Conservation (phyloP, 306 rosid genomes). For the Citrullus amarus region DNA sequence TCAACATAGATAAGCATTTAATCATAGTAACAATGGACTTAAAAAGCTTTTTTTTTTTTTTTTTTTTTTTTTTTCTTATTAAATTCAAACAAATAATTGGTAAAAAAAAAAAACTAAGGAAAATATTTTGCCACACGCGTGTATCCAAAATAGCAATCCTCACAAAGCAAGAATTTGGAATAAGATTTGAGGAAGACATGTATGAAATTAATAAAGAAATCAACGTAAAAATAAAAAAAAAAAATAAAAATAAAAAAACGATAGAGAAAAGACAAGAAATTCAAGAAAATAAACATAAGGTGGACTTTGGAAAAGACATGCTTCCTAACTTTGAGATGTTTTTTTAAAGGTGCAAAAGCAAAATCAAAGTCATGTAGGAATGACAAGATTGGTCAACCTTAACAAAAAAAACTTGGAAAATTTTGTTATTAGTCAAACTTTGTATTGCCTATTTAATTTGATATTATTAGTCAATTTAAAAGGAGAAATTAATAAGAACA, state of each 20-base stretch:
- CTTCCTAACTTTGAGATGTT: not conserved
- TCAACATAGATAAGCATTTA: no score
- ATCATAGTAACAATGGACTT: no score
- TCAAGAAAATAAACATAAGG: not conserved
- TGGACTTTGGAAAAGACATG: not conserved
- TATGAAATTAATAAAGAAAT: not conserved
- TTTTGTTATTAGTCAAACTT: conserved; percentile 23
- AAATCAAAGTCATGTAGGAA: conserved; percentile 25
- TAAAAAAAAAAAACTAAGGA: no score
- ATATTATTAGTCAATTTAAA: conserved; percentile 24
- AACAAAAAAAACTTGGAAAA: conserved; percentile 14
- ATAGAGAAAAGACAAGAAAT: conserved; percentile 1
- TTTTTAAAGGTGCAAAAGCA: conserved; percentile 8
- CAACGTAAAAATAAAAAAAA: not conserved
- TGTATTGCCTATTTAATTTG: not conserved
- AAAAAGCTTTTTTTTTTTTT: no score
- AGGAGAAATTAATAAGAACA: not conserved
- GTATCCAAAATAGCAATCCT: not conserved
- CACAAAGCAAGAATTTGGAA: not conserved
- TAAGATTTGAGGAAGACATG: not conserved
- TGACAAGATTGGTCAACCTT: conserved; percentile 28
- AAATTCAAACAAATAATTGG: no score
- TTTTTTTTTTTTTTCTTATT: no score
- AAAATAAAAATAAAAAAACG: not conserved
- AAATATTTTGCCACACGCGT: not conserved